A percentile compares a stretch with the other conserved stretches of the same genome.
phyloP scores from a whole-genome alignment of 2,329 filamentous ascomycete genomes.

The Fusarium scirpi region DNA sequence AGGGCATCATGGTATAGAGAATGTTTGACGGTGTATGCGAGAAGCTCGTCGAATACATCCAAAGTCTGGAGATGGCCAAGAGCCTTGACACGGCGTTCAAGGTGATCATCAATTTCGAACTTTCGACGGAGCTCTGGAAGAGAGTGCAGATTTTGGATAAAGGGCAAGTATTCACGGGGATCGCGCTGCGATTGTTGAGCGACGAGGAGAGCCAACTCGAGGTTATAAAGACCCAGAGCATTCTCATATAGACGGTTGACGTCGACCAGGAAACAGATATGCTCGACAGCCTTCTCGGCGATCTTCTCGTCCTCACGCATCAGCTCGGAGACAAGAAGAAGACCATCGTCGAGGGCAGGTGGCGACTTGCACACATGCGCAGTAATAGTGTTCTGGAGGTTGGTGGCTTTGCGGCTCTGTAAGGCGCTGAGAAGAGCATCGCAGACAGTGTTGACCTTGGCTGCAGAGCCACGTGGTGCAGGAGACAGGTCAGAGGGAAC shows the following conservation, averaged over 20 bases:
- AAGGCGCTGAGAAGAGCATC: conserved; percentile 82
- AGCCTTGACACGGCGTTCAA: conserved; percentile 81
- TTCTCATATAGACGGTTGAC: conserved; percentile 92
- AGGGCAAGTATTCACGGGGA: conserved; percentile 93
- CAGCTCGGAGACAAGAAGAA: conserved; percentile 81
- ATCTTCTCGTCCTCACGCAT: conserved; percentile 75
- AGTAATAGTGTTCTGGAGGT: conserved; percentile 93
- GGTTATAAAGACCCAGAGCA: conserved; percentile 89
- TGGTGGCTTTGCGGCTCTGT: conserved; percentile 67
- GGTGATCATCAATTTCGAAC: conserved; percentile 90
- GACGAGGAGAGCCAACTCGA: conserved; percentile 89
- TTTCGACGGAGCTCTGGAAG: conserved; percentile 76
- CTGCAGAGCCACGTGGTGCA: conserved; percentile 35
- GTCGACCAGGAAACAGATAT: conserved; percentile 97
- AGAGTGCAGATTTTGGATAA: conserved; percentile 87
- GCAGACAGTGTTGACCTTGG: conserved; percentile 89
- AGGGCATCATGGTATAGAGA: conserved; percentile 82
- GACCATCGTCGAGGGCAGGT: conserved; percentile 87
- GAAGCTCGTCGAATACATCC: conserved; percentile 80
- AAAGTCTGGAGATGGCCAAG: conserved; percentile 80
- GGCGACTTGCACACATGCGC: conserved; percentile 94
- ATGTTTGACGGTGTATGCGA: conserved; percentile 82
- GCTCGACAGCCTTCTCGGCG: conserved; percentile 90
- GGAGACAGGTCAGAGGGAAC: conserved; percentile 26
- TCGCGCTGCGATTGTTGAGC: conserved; percentile 97